Conservation (phyloP, 495 filamentous ascomycete species). For the Aspergillus haitiensis region DNA sequence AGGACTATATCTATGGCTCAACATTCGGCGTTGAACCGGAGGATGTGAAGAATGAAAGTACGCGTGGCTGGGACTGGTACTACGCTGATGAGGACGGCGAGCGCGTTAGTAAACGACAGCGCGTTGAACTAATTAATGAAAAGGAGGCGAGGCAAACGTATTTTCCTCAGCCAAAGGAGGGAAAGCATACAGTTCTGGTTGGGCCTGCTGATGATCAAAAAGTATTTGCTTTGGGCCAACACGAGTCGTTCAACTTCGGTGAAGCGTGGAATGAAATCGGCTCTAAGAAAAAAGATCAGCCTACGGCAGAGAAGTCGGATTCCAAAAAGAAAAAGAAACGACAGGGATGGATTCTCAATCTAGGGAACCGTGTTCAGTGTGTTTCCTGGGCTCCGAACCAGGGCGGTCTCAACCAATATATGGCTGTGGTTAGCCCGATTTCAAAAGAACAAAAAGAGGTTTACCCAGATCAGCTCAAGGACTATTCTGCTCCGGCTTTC, state of each 20-base stretch:
- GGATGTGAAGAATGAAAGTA: conserved; percentile 44
- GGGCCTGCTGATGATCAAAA: conserved; percentile 50
- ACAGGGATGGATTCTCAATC: conserved; percentile 59
- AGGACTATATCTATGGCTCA: conserved; percentile 46
- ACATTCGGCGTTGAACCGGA: conserved; percentile 42
- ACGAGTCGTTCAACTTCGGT: conserved; percentile 44
- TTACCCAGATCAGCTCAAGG: conserved; percentile 27
- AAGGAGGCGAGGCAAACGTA: conserved; percentile 35
- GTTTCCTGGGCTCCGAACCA: conserved; percentile 61
- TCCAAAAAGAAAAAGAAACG: conserved; percentile 30
- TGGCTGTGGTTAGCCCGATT: conserved; percentile 50
- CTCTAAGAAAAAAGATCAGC: conserved; percentile 11
- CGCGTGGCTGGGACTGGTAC: conserved; percentile 59
- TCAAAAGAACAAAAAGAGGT: conserved; percentile 36
- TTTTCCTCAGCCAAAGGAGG: conserved; percentile 35
- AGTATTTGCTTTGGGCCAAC: conserved; percentile 39
- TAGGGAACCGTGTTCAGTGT: conserved; percentile 52
- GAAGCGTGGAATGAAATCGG: conserved; percentile 42
- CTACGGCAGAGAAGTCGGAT: not conserved
- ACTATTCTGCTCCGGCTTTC: conserved; percentile 46
- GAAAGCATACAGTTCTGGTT: conserved; percentile 49
- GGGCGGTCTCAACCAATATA: conserved; percentile 51
- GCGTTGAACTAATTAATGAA: conserved; percentile 31
- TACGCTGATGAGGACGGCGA: conserved; percentile 39
- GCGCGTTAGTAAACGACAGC: conserved; percentile 43